Evolutionary conservation across 2,329 filamentous ascomycete species (phyloP).

Genomic region (Penicillium crustosum): DNA sequence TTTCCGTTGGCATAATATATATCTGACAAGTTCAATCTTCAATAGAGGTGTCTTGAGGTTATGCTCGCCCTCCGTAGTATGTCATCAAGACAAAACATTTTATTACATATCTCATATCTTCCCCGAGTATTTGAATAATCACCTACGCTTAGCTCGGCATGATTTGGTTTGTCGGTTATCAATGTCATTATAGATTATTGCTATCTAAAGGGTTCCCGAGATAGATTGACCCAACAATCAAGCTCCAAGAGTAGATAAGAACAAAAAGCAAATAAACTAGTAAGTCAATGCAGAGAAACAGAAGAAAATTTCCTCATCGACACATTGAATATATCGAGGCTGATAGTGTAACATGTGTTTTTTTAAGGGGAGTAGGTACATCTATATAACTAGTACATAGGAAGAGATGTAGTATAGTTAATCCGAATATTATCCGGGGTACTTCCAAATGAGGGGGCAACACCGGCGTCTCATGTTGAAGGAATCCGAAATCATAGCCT

Average conservation of each 20-base stretch:
- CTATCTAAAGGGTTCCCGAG: neutral
- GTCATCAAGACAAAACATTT: neutral
- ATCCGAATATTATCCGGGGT: slow-evolving; percentile 6
- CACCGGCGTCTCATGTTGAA: slow-evolving; percentile 12
- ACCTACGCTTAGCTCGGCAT: neutral
- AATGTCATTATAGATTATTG: neutral
- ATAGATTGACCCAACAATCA: neutral
- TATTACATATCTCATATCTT: neutral
- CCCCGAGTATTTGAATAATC: neutral
- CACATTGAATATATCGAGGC: neutral
- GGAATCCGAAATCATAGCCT: slow-evolving; percentile 1
- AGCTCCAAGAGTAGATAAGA: neutral
- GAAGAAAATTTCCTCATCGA: neutral
- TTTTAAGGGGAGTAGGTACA: too few species aligned
- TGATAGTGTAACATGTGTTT: neutral
- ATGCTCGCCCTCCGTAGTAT: neutral
- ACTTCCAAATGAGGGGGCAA: slow-evolving; percentile 1
- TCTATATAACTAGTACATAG: neutral
- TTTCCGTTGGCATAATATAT: neutral
- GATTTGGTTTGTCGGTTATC: neutral
- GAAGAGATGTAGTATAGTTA: neutral
- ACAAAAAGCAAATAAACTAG: neutral
- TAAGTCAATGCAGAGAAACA: neutral
- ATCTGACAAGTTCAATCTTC: neutral
- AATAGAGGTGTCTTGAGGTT: neutral